These are phyloP conservation scores for Colletotrichum filicis DNA, from an alignment of 2,329 filamentous ascomycete species.

Conservation along the genomic window DNA sequence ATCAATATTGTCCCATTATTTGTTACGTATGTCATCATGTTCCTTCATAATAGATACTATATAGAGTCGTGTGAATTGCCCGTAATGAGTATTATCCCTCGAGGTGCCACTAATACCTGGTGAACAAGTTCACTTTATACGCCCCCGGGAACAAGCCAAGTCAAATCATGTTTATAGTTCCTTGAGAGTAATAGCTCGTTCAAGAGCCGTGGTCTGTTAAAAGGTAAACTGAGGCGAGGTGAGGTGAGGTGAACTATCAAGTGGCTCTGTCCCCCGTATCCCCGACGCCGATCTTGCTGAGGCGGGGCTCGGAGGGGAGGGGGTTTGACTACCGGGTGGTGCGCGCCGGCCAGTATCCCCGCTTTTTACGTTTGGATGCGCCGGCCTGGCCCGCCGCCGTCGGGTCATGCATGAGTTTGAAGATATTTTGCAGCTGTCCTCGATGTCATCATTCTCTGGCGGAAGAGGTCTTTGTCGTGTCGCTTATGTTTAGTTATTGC, in stretches of 20 bases:
- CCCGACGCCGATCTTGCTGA: constrained; percentile 10
- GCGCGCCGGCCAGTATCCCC: background rate
- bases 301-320: background rate
- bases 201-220: background rate
- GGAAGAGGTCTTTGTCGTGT: background rate
- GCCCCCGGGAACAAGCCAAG: background rate
- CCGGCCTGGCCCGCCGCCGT: background rate
- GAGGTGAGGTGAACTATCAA: background rate
- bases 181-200: background rate
- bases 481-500: background rate
- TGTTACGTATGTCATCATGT: background rate
- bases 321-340: background rate
- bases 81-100: background rate
- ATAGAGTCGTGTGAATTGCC: background rate
- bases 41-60: background rate
- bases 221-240: background rate
- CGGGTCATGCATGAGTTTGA: background rate
- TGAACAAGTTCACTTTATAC: background rate
- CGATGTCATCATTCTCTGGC: too few species aligned
- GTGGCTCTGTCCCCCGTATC: background rate
- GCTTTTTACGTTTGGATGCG: constrained; percentile 1
- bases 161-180: background rate
- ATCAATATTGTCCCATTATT: background rate
- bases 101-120: background rate
- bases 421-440: too few species aligned